Evolutionary conservation across 225 moss, liverwort and hornwort species (phyloP).

Genomic region (Antitrichia curtipendula): DNA sequence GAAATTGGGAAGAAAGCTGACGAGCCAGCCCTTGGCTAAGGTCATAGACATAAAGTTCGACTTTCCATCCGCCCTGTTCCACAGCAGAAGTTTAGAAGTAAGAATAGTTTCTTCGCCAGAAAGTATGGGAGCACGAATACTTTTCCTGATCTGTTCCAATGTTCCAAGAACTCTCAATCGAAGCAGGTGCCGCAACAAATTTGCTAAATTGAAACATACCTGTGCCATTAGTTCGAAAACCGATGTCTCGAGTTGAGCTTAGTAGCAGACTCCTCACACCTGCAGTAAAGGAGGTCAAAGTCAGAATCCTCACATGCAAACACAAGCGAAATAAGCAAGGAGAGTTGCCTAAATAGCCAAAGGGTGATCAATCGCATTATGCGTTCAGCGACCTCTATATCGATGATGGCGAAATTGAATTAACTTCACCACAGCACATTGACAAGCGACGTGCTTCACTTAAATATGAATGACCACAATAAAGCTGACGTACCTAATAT

Average conservation of each 20-base stretch:
- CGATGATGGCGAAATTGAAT: background rate
- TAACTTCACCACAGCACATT: background rate
- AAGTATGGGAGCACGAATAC: background rate
- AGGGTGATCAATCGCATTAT: background rate
- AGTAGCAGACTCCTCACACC: background rate
- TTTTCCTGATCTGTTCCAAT: background rate
- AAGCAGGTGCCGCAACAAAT: background rate
- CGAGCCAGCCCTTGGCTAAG: conserved; percentile 86
- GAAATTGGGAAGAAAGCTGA: conserved; percentile 75
- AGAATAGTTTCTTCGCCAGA: background rate
- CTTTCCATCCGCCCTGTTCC: conserved; percentile 64
- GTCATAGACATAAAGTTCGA: conserved; percentile 79
- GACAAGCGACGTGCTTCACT: background rate
- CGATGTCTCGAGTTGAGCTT: background rate
- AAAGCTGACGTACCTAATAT: background rate
- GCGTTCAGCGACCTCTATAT: background rate
- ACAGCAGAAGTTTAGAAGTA: background rate
- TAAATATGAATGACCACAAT: background rate
- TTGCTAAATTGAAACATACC: background rate
- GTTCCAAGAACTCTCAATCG: background rate
- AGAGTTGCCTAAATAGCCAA: background rate
- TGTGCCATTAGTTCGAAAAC: conserved; percentile 4
- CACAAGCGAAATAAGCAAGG: background rate
- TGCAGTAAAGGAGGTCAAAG: background rate
- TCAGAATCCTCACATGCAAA: background rate